These are phyloP conservation scores for Strobilomyces dryophilus DNA, from an alignment of 768 basidiomycete genomes.

Conservation along the genomic window DNA sequence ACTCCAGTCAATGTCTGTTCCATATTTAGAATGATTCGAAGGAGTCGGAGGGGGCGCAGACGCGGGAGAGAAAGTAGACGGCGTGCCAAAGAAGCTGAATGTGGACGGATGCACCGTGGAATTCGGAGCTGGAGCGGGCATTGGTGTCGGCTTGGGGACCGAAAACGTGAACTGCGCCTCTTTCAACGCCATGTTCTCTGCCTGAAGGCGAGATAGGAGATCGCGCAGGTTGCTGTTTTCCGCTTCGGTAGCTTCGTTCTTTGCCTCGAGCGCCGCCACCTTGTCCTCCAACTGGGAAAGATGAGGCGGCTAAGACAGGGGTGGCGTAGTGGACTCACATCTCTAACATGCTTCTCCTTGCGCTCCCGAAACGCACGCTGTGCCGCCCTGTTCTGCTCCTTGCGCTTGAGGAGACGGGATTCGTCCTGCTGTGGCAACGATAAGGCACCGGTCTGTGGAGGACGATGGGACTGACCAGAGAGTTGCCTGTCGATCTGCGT, in stretches of 20 bases:
- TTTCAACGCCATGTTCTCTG: slow-evolving; percentile 82
- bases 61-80: slow-evolving; percentile 19
- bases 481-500: slow-evolving; percentile 40
- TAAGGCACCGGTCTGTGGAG: background rate
- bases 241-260: slow-evolving; percentile 62
- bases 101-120: slow-evolving; percentile 17
- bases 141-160: slow-evolving; percentile 47
- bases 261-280: slow-evolving; percentile 79
- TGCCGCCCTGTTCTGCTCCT: slow-evolving; percentile 96
- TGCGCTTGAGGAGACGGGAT: slow-evolving; percentile 74
- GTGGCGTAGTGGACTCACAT: slow-evolving; percentile 52
- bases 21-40: slow-evolving; percentile 18
- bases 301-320: slow-evolving; percentile 10
- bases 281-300: slow-evolving; percentile 78
- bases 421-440: slow-evolving; percentile 51
- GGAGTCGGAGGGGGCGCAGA: slow-evolving; percentile 33
- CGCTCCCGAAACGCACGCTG: slow-evolving; percentile 97
- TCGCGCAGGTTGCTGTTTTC: slow-evolving; percentile 92
- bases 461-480: slow-evolving; percentile 27
- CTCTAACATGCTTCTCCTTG: slow-evolving; percentile 96
- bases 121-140: slow-evolving; percentile 20
- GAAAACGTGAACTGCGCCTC: slow-evolving; percentile 81
- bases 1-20: slow-evolving; percentile 51
- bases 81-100: slow-evolving; percentile 27
- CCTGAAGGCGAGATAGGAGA: slow-evolving; percentile 76